These are phyloP conservation scores for Axilococcus clingmanii DNA, from an alignment of 139 green algal genomes.

Conservation along the genomic window DNA sequence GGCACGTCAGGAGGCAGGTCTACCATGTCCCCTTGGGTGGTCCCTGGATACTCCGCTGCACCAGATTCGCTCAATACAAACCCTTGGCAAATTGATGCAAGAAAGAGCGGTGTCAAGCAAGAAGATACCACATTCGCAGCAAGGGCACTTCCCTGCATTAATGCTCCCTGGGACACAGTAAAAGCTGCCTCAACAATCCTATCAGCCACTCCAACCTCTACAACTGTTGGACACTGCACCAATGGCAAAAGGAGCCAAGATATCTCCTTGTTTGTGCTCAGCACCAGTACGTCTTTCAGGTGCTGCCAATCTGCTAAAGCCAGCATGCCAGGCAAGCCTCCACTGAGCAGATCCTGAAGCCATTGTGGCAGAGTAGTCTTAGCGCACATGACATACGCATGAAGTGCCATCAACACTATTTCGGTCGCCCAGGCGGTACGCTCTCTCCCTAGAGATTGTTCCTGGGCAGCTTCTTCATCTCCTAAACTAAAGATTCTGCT, in stretches of 20 bases:
- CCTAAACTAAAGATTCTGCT: too few species aligned
- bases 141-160: not conserved
- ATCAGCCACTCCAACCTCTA: not conserved
- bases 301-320: slow-evolving; percentile 9
- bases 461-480: too few species aligned
- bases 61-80: too few species aligned
- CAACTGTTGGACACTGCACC: not conserved
- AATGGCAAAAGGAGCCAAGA: slow-evolving; percentile 17
- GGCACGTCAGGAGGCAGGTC: slow-evolving; percentile 11
- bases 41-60: not conserved
- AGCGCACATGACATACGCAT: too few species aligned
- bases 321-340: not conserved
- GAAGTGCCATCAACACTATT: too few species aligned
- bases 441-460: too few species aligned
- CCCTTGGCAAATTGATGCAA: slow-evolving; percentile 2
- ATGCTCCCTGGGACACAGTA: not conserved
- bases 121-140: not conserved
- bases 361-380: too few species aligned
- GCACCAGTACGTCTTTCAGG: not conserved
- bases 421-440: too few species aligned
- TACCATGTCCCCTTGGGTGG: not conserved
- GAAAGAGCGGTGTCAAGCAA: not conserved
- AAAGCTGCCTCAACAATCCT: slow-evolving; percentile 7
- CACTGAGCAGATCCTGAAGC: too few species aligned
- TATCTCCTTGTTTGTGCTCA: too few species aligned